Evolutionary conservation across 306 rosid species (phyloP).

Genomic region (Senna siamea): DNA sequence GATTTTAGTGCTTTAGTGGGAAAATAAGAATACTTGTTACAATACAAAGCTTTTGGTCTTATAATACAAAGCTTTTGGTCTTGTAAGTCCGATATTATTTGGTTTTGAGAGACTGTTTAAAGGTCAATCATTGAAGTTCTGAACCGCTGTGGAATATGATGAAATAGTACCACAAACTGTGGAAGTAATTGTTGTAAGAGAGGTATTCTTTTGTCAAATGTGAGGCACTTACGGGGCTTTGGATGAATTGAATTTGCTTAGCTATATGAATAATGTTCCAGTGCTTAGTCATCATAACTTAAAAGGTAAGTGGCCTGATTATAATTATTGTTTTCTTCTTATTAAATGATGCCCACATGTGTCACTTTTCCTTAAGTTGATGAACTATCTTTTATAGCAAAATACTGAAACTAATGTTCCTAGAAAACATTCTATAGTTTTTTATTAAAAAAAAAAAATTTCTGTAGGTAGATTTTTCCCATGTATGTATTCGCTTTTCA

Average conservation of each 20-base stretch:
- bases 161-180: constrained; percentile 48
- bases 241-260: constrained; percentile 50
- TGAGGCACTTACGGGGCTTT: constrained; percentile 33
- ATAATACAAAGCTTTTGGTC: constrained; percentile 37
- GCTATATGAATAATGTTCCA: constrained; percentile 54
- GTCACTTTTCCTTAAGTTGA: too few species aligned
- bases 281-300: constrained; percentile 46
- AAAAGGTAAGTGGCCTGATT: constrained; percentile 64
- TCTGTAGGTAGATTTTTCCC: background rate
- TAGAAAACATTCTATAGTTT: too few species aligned
- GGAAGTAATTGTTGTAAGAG: constrained; percentile 49
- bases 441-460: too few species aligned
- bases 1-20: constrained; percentile 36
- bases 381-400: too few species aligned
- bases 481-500: background rate
- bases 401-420: too few species aligned
- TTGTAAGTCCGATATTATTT: constrained; percentile 40
- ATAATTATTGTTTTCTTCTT: constrained; percentile 14
- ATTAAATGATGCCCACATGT: too few species aligned
- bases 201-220: constrained; percentile 47
- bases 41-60: too few species aligned
- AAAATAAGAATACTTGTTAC: constrained; percentile 21
- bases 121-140: constrained; percentile 36
- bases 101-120: constrained; percentile 38
- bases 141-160: constrained; percentile 40